Conservation (phyloP, 1,284 basidiomycete species). For the Fomitopsis betulina region DNA sequence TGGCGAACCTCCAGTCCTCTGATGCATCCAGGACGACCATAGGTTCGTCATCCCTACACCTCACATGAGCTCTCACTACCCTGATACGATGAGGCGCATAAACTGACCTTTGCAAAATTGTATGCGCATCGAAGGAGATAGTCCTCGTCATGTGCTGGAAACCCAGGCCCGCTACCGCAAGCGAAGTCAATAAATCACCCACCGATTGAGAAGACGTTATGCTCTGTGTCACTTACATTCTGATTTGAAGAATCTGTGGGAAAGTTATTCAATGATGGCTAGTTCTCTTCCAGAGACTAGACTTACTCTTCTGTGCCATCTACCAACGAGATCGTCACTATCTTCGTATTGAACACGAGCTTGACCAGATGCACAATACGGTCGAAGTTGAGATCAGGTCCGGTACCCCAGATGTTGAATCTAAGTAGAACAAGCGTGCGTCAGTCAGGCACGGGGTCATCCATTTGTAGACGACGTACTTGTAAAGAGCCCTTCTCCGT, state of each 20-base stretch:
- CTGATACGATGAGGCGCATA: background rate
- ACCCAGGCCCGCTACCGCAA: conserved; percentile 55
- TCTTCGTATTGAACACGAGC: conserved; percentile 88
- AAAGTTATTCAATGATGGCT: conserved; percentile 7
- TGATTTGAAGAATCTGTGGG: conserved; percentile 73
- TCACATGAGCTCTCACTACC: background rate
- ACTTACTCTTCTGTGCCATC: conserved; percentile 77
- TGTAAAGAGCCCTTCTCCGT: conserved; percentile 75
- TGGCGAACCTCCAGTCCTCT: conserved; percentile 85
- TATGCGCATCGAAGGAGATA: conserved; percentile 79
- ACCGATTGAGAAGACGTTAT: conserved; percentile 7
- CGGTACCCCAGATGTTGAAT: conserved; percentile 85
- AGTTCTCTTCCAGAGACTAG: background rate
- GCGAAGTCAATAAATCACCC: background rate
- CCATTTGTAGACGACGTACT: conserved; percentile 39
- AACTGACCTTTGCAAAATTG: conserved; percentile 73
- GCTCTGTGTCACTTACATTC: conserved; percentile 51
- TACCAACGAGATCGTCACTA: conserved; percentile 78
- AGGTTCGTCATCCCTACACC: conserved; percentile 76
- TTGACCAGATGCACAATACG: conserved; percentile 88
- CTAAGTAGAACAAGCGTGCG: conserved; percentile 31
- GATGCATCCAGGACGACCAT: conserved; percentile 79
- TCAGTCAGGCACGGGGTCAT: background rate
- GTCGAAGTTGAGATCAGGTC: conserved; percentile 87
- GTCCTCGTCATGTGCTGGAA: conserved; percentile 51